These are phyloP conservation scores for Globisporangium barbulae DNA, from an alignment of 352 stramenopile species.

Conservation along the genomic window DNA sequence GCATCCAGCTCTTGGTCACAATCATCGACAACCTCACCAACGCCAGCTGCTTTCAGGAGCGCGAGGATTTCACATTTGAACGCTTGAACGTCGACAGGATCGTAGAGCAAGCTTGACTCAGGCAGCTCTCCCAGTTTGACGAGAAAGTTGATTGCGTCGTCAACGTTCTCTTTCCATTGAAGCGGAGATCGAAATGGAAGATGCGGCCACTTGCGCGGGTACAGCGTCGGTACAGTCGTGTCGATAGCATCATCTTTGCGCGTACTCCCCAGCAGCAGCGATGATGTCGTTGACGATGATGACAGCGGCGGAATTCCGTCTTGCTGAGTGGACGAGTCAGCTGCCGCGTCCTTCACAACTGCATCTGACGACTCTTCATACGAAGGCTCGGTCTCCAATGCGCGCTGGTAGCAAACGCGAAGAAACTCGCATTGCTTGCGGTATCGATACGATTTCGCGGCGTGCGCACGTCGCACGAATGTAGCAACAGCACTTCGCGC, in stretches of 20 bases:
- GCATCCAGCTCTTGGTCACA: background rate
- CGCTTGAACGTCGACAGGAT: conserved; percentile 44
- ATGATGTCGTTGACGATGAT: background rate
- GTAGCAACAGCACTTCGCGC: conserved; percentile 30
- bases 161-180: conserved; percentile 41
- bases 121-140: conserved; percentile 45
- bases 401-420: conserved; percentile 52
- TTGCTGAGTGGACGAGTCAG: background rate
- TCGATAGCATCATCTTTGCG: conserved; percentile 43
- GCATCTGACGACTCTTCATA: conserved; percentile 7
- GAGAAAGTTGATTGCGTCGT: conserved; percentile 44
- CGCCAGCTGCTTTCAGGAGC: conserved; percentile 20
- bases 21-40: conserved; percentile 19
- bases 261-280: conserved; percentile 20
- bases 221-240: conserved; percentile 36
- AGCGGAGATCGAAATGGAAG: conserved; percentile 49
- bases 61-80: conserved; percentile 30
- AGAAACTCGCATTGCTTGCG: conserved; percentile 66
- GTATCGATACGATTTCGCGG: conserved; percentile 46
- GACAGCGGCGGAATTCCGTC: conserved; percentile 2
- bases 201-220: conserved; percentile 69
- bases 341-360: background rate
- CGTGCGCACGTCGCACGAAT: conserved; percentile 35
- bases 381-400: conserved; percentile 34
- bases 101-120: conserved; percentile 59